Evolutionary conservation across 2,329 filamentous ascomycete genomes (phyloP).

Genomic region (Fusarium nelsonii): DNA sequence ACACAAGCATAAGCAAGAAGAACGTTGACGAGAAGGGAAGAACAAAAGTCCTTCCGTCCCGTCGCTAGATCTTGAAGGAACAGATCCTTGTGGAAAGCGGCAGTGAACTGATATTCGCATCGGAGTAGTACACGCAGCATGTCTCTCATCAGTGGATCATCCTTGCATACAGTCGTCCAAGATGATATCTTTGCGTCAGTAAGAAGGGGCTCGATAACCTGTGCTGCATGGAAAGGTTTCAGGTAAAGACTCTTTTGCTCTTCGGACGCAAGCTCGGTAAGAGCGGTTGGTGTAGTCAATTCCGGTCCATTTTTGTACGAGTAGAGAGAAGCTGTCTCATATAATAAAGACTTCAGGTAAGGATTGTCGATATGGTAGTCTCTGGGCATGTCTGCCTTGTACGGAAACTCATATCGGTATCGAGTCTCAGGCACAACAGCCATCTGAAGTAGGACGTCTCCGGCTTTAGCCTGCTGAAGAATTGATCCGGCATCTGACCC

Average conservation of each 20-base stretch:
- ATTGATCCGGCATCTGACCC: constrained; percentile 51
- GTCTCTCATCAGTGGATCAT: constrained; percentile 54
- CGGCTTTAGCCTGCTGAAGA: constrained; percentile 52
- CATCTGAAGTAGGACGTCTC: constrained; percentile 56
- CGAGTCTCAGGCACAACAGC: constrained; percentile 54
- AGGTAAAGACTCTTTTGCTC: constrained; percentile 46
- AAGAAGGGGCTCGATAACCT: constrained; percentile 52
- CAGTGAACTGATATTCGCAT: constrained; percentile 54
- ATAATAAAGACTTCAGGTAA: constrained; percentile 47
- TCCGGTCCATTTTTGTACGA: not conserved
- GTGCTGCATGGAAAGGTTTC: constrained; percentile 55
- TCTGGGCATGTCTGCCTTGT: constrained; percentile 43
- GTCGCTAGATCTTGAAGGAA: constrained; percentile 57
- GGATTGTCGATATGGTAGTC: constrained; percentile 37
- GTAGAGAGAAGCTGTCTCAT: constrained; percentile 40
- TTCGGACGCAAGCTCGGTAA: not conserved
- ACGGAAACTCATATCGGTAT: constrained; percentile 57
- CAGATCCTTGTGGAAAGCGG: constrained; percentile 55
- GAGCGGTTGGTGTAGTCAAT: not conserved
- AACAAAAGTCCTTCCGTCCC: constrained; percentile 52
- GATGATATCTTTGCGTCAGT: constrained; percentile 47
- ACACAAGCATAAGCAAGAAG: constrained; percentile 55
- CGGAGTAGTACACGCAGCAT: constrained; percentile 48
- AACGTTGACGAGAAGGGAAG: constrained; percentile 55
- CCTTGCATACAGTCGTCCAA: constrained; percentile 54